Evolutionary conservation across 2,329 filamentous ascomycete genomes (phyloP).

Genomic region (Colletotrichum neosansevieriae): DNA sequence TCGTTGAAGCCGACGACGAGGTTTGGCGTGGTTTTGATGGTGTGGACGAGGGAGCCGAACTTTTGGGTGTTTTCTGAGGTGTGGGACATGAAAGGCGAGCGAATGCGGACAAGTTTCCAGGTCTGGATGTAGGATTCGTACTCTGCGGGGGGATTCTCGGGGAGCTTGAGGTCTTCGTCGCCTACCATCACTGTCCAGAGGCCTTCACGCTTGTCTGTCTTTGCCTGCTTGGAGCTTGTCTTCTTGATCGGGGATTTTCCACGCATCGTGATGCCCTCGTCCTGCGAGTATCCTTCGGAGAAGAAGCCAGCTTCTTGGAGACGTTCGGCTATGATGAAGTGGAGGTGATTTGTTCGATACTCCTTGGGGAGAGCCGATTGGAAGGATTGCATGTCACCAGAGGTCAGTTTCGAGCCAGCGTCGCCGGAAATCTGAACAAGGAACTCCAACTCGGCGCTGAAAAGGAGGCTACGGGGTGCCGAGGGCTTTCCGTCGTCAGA

Average conservation of each 20-base stretch:
- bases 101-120: conserved; percentile 13
- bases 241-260: too few species aligned
- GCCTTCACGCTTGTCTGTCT: not conserved
- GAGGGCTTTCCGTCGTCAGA: not conserved
- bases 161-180: not conserved
- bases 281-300: not conserved
- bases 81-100: conserved; percentile 8
- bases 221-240: too few species aligned
- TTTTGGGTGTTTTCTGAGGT: not conserved
- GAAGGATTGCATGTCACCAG: not conserved
- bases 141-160: not conserved
- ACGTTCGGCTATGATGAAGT: not conserved
- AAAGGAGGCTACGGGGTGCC: not conserved
- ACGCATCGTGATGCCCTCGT: too few species aligned
- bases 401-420: not conserved
- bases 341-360: not conserved
- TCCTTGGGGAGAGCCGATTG: not conserved
- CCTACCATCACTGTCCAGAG: not conserved
- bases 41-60: not conserved
- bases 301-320: not conserved
- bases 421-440: not conserved
- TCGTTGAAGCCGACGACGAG: conserved; percentile 12
- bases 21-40: not conserved
- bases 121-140: not conserved
- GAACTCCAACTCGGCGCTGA: conserved; percentile 5